Conservation (phyloP, 805 yeast species). For the Teunomyces cretensis region DNA sequence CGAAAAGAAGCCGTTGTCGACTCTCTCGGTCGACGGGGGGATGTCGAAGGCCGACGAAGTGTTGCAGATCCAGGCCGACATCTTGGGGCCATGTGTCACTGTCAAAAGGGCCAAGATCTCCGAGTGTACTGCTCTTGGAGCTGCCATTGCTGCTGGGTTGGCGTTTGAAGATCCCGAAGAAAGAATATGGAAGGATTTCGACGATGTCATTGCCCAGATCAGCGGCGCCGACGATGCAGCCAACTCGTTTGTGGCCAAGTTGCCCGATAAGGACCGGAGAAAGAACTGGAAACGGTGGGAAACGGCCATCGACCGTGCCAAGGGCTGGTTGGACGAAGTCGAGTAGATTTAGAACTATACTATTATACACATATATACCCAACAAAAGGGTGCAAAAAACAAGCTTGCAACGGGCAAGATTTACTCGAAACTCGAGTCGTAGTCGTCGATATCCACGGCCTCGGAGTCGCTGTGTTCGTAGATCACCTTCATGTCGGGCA, state of each 20-base stretch:
- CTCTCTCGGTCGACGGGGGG: conserved; percentile 89
- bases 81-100: conserved; percentile 81
- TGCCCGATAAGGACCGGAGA: conserved; percentile 59
- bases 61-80: conserved; percentile 91
- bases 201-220: conserved; percentile 56
- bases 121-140: conserved; percentile 94
- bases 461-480: not conserved
- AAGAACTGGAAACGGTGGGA: conserved; percentile 77
- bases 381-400: too few relatives aligned
- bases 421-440: conserved; percentile 16
- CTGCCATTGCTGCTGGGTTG: conserved; percentile 93
- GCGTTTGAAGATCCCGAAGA: conserved; percentile 47
- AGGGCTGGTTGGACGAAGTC: conserved; percentile 67
- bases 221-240: conserved; percentile 28
- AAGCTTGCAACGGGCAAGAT: too few relatives aligned
- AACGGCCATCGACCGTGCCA: conserved; percentile 75
- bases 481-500: conserved; percentile 1
- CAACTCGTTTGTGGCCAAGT: conserved; percentile 37
- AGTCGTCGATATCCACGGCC: conserved; percentile 25
- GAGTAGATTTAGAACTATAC: conserved; percentile 2
- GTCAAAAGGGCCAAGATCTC: conserved; percentile 78
- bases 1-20: conserved; percentile 44
- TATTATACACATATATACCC: too few relatives aligned
- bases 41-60: conserved; percentile 89
- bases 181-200: conserved; percentile 72